Base-by-base conservation (phyloP, 805 yeast genomes). In the Saturnispora quitensis region DNA sequence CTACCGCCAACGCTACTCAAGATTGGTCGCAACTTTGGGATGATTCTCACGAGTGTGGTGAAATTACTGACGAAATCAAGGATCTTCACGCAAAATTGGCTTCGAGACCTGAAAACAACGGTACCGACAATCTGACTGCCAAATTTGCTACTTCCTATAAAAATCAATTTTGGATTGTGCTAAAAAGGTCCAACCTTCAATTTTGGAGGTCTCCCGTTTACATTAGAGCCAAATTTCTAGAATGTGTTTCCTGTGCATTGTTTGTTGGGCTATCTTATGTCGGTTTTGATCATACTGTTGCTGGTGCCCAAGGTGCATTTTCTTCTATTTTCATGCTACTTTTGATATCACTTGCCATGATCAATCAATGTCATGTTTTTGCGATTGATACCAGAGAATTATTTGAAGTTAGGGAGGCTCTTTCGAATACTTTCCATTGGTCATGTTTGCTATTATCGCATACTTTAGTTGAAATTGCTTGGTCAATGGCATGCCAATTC, bases 351-450 rank as follows among this genome's bases (percentile, higher is more conserved):
- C 70, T 84, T 69, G 71, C 84, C 43, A 71, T 81, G 60, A 75
- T 82, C 52, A 80, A 83, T 60, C 88, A 84, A 66, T 74, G 80
- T 51, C 85, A 81, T 60, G 81, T 75, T 20, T 75, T 75, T 56
- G 82, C 82, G 33, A 72, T 75, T 47, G 73, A 69, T 18, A 71
- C 80, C 20, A 75, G 89, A 62, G 84, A 80, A 48, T 64, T 83
- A 40, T 84, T 68, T 58, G 89, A 84, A 67, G 85, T 77, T 13
- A 75, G 90, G 62, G 90, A 84, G 62, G 73, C 79, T 22, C 73
- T 81, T 48, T 80, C 86, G 6, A 84, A 82, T 62, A 84, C 86
- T 48, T 84, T 79, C 71, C 84, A 81, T 59, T 84, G 89, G 89
- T 71, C 80, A 36, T 64, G 76, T 40, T 67, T 84, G 65, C 61